These are phyloP conservation scores for Gossypium thurberi DNA, from an alignment of 345 rosid species.

Conservation along the genomic window DNA sequence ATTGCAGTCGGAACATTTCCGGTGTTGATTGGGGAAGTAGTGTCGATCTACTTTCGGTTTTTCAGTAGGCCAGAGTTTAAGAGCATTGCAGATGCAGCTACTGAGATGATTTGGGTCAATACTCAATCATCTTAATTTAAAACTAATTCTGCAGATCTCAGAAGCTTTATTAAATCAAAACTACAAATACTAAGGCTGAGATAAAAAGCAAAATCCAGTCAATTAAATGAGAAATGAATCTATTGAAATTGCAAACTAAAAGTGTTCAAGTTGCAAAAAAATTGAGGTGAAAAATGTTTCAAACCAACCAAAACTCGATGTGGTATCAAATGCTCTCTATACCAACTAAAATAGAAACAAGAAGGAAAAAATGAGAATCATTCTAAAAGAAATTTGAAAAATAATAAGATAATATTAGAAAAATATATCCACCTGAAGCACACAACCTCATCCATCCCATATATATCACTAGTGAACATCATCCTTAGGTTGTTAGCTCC, in stretches of 20 bases:
- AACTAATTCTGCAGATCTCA: too few relatives aligned
- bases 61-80: too few relatives aligned
- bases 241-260: background rate
- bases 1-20: too few relatives aligned
- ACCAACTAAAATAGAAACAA: background rate
- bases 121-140: too few relatives aligned
- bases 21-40: too few relatives aligned
- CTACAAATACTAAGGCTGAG: too few relatives aligned
- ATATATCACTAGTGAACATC: background rate
- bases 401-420: background rate
- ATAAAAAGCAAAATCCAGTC: too few relatives aligned
- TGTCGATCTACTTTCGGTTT: too few relatives aligned
- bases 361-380: background rate
- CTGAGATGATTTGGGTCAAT: too few relatives aligned
- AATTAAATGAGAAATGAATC: too few relatives aligned
- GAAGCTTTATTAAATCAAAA: too few relatives aligned
- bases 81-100: too few relatives aligned
- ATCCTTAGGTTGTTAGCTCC: slow-evolving; percentile 68
- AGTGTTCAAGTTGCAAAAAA: background rate
- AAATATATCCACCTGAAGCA: background rate
- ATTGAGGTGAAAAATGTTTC: background rate
- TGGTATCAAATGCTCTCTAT: background rate
- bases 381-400: background rate
- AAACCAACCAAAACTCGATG: background rate
- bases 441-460: background rate